Evolutionary conservation across 495 filamentous ascomycete species (phyloP), one percentile per base, ranked within the genome.

Genomic region (Aspergillus conjunctus): DNA sequence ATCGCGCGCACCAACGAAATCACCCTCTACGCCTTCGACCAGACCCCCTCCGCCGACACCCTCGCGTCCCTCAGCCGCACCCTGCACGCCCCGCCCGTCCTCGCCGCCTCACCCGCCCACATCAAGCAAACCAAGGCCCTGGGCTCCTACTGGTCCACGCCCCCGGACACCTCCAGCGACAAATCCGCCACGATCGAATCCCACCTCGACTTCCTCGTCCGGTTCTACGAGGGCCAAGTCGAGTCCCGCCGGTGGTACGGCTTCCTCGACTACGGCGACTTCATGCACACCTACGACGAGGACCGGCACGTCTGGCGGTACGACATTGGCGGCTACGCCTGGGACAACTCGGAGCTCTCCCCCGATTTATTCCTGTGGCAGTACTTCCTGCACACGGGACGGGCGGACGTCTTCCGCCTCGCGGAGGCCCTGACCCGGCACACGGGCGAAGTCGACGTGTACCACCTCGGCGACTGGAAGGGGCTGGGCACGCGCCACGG

Each of bases 301-400:
- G 73, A 80, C 64, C 67, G 80, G 22, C 79, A 82, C 57, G 74
- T 67, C 11, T 83, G 80, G 80, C 70, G 80, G 7, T 83, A 81
- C 53, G 80, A 83, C 52, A 58, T 83, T 18, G 80, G 80, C 8
- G 80, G 80, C 0, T 83, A 75, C 68, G 79, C 80, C 1, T 83
- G 80, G 80, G 80, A 81, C 55, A 83, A 83, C 65, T 81, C 78
- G 1, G 80, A 83, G 52, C 71, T 83, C 1, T 83, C 80, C 2
- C 74, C 80, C 0, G 79, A 83, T 58, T 65, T 80, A 1, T 83
- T 76, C 64, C 70, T 83, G 21, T 83, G 80, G 80, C 75, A 76
- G 7, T 77, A 81, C 54, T 83, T 79, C 62, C 69, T 83, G 5
- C 76, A 74, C 17, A 83, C 77, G 0, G 77, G 77, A 8, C 68